phyloP scores from a whole-genome alignment of 176 grass and related monocot genomes.

The Avena eriantha region DNA sequence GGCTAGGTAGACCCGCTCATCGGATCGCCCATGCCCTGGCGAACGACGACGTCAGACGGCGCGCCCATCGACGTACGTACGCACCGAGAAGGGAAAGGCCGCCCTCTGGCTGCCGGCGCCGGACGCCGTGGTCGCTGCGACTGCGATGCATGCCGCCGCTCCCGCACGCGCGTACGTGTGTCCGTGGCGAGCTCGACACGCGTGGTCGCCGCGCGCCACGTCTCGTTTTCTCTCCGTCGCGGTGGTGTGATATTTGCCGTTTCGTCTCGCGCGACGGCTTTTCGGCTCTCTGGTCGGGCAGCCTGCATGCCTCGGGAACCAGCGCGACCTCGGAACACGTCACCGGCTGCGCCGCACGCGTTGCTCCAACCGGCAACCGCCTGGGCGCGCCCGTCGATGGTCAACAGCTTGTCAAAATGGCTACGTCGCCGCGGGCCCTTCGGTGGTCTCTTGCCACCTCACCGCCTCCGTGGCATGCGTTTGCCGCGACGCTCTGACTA shows the following conservation, averaged over 20 bases:
- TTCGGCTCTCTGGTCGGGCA: neutral
- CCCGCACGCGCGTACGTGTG: neutral
- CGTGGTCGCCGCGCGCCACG: neutral
- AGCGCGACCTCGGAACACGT: neutral
- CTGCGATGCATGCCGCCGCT: neutral
- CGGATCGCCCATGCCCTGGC: slow-evolving; percentile 8
- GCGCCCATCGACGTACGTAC: neutral
- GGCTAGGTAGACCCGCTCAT: neutral
- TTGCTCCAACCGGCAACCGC: slow-evolving; percentile 16
- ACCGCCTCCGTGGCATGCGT: neutral
- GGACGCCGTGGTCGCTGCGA: neutral
- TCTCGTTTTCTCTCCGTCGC: neutral
- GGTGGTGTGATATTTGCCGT: neutral
- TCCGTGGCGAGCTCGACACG: neutral
- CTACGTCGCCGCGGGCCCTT: neutral
- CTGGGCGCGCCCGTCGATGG: neutral
- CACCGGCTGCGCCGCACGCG: neutral
- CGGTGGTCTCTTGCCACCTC: neutral
- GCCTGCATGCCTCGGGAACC: neutral
- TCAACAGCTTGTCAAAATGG: neutral
- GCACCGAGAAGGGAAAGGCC: slow-evolving; percentile 1
- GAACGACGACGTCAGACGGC: neutral
- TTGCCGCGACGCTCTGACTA: no score
- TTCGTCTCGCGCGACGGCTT: slow-evolving; percentile 9
- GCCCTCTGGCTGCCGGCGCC: neutral